phyloP scores from a whole-genome alignment of 2,329 filamentous ascomycete genomes.

The Alternaria solani region DNA sequence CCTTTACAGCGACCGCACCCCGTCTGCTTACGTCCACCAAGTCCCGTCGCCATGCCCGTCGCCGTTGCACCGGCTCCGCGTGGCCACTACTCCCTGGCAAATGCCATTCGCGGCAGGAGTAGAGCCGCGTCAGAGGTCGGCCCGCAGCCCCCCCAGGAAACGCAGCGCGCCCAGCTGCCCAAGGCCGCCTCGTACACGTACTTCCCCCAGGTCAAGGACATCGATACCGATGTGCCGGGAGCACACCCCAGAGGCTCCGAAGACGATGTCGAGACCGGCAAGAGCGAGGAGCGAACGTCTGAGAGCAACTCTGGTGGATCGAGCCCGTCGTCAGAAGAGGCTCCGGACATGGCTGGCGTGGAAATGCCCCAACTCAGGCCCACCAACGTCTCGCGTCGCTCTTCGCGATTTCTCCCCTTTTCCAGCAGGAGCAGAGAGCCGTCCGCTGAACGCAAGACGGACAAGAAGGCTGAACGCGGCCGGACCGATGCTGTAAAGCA shows the following conservation, averaged over 20 bases:
- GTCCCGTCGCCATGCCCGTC: slow-evolving; percentile 39
- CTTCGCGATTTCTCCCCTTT: slow-evolving; percentile 47
- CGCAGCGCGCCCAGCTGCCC: slow-evolving; percentile 42
- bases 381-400: slow-evolving; percentile 44
- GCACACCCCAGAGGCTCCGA: slow-evolving; percentile 44
- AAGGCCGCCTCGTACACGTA: slow-evolving; percentile 54
- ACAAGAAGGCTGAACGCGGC: slow-evolving; percentile 35
- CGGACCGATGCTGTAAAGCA: slow-evolving; percentile 39
- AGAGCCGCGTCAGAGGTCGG: slow-evolving; percentile 45
- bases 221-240: slow-evolving; percentile 41
- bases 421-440: slow-evolving; percentile 46
- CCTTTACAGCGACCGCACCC: slow-evolving; percentile 5
- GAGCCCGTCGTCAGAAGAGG: slow-evolving; percentile 54
- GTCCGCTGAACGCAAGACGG: slow-evolving; percentile 40
- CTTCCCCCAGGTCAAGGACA: slow-evolving; percentile 50
- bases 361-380: slow-evolving; percentile 45
- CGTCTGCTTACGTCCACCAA: slow-evolving; percentile 2
- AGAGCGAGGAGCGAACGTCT: slow-evolving; percentile 43
- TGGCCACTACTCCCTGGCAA: slow-evolving; percentile 42
- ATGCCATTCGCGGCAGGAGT: slow-evolving; percentile 41
- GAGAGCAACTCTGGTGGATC: slow-evolving; percentile 55
- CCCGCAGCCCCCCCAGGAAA: slow-evolving; percentile 32
- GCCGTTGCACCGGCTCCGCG: slow-evolving; percentile 43
- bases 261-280: slow-evolving; percentile 39
- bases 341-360: slow-evolving; percentile 34